Evolutionary conservation across 2,329 filamentous ascomycete genomes (phyloP), one percentile per base, ranked within the genome.

Genomic region (Ceratocystis destructans): DNA sequence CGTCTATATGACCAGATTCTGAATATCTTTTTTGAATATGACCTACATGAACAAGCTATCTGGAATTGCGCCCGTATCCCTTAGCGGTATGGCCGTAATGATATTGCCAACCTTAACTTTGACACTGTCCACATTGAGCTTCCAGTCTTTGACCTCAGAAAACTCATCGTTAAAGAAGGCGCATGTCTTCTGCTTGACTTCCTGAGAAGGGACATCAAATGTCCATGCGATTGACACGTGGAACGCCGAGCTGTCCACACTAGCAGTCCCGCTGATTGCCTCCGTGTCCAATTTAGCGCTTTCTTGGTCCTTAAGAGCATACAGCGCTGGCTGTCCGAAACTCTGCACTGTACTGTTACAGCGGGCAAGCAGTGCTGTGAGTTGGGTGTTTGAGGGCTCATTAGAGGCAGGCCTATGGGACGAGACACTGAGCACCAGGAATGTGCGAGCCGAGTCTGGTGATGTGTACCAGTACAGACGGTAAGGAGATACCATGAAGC

Each of bases 211-310:
- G 53, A 77, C 73, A 8, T 78, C 75, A 69, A 93, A 79, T 0
- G 83, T 87, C 94, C 93, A 97, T 0, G 87, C 94, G 66, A 99
- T 84, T 59, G 91, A 96, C 68, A 97, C 78, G 75, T 99, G 94
- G 72, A 96, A 96, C 25, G 82, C 83, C 62, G 79, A 74, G 3
- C 71, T 70, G 44, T 70, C 73, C 45, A 69, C 73, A 5, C 17
- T 31, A n/a, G 17, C 7, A 3, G 22, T 22, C 2, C 31, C 31
- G 20, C 25, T 20, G n/a, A 12, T 68, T 73, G 25, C 17, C 5
- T 31, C 53, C 8, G 17, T 17, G 31, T 10, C 17, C n/a, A 31
- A 1, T n/a, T 37, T n/a, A 7, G 31, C 17, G 7, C 55, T 59
- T n/a, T 25, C 73, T 3, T 64, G 68, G 5, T 68, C 66, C 33